These are phyloP conservation scores for Chalciporus piperatus DNA, from an alignment of 768 basidiomycete genomes.

Conservation along the genomic window DNA sequence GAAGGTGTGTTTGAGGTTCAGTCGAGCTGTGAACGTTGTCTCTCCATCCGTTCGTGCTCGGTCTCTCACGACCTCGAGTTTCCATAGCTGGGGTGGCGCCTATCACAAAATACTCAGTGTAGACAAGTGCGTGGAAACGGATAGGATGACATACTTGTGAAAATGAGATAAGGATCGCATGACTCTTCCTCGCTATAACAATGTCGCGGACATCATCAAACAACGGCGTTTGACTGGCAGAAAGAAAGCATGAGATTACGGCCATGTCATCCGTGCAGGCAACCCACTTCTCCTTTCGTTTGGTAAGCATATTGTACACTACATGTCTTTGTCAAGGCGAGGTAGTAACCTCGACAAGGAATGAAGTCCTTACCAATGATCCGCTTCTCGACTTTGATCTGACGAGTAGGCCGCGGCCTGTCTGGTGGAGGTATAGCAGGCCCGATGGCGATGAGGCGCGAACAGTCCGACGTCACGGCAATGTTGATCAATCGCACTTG, in stretches of 20 bases:
- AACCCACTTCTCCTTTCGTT: slow-evolving; percentile 44
- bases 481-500: slow-evolving; percentile 49
- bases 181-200: slow-evolving; percentile 41
- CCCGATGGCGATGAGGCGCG: slow-evolving; percentile 46
- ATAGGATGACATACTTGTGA: slow-evolving; percentile 16
- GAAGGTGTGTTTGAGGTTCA: slow-evolving; percentile 61
- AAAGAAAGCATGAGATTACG: not conserved
- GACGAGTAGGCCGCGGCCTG: slow-evolving; percentile 44
- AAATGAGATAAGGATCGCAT: slow-evolving; percentile 41
- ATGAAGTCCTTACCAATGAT: slow-evolving; percentile 38
- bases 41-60: slow-evolving; percentile 31
- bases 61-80: slow-evolving; percentile 60
- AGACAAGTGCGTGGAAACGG: not conserved
- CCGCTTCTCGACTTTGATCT: slow-evolving; percentile 49
- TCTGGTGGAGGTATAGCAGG: slow-evolving; percentile 40
- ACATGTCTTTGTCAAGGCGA: not conserved
- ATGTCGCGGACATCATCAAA: slow-evolving; percentile 53
- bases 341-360: not conserved
- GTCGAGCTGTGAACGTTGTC: slow-evolving; percentile 18
- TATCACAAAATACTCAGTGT: slow-evolving; percentile 18
- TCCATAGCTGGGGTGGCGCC: slow-evolving; percentile 77
- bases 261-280: not conserved
- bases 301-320: slow-evolving; percentile 50
- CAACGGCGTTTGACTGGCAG: slow-evolving; percentile 47
- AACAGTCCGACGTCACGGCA: slow-evolving; percentile 44